Percentiles rank a stretch among this genome's conserved stretches.
phyloP scores from a whole-genome alignment of 1,139 yeast genomes.

The Saccharomycopsis crataegensis region DNA sequence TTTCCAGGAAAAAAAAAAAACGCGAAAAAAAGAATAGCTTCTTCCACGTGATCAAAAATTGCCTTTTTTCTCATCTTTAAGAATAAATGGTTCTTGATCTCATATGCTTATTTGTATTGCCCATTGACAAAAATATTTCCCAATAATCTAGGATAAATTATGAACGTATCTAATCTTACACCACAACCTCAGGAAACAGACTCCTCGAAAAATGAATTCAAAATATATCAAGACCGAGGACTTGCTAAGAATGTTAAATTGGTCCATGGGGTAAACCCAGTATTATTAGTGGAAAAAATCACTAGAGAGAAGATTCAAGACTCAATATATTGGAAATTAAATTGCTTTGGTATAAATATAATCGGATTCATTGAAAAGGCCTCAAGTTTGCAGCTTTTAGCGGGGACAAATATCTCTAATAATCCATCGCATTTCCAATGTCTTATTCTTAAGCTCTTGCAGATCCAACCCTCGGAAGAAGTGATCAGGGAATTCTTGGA shows the following conservation, averaged over 20 bases:
- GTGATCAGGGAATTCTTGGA: conserved; percentile 37
- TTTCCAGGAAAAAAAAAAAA: neutral
- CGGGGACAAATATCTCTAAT: conserved; percentile 34
- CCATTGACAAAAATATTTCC: too few relatives aligned
- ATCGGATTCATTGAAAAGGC: conserved; percentile 39
- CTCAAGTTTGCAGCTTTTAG: conserved; percentile 34
- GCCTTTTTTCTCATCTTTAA: neutral
- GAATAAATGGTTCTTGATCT: too few relatives aligned
- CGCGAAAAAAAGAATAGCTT: neutral
- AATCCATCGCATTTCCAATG: conserved; percentile 51
- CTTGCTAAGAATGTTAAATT: conserved; percentile 24
- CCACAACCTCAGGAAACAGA: too few relatives aligned
- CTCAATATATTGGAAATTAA: conserved; percentile 50
- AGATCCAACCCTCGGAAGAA: conserved; percentile 41
- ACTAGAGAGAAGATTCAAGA: conserved; percentile 53
- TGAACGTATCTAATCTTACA: too few relatives aligned
- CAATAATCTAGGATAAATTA: too few relatives aligned
- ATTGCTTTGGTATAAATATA: conserved; percentile 44
- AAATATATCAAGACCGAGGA: conserved; percentile 29
- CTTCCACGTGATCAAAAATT: neutral
- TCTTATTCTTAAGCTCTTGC: conserved; percentile 46
- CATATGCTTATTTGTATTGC: too few relatives aligned
- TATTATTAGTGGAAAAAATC: conserved; percentile 50
- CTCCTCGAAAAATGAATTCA: conserved; percentile 4
- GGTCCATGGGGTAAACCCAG: conserved; percentile 39